Conservation (phyloP, 2,329 filamentous ascomycete species). For the Blumeria graminis region DNA sequence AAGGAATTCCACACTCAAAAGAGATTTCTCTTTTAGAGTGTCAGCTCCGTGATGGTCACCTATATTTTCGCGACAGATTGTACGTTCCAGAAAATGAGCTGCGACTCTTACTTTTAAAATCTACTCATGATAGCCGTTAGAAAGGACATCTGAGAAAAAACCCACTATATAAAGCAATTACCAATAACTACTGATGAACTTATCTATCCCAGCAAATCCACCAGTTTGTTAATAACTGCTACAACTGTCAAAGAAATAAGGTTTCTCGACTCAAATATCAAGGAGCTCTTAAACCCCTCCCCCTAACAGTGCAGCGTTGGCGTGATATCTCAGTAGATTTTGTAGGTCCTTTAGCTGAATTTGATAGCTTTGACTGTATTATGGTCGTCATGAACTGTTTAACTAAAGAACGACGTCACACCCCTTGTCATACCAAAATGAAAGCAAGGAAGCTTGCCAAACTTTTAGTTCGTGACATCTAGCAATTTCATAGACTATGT, state of each 20-base stretch:
- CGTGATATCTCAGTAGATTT: slow-evolving; percentile 1
- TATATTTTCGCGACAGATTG: not conserved
- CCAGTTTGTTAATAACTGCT: not conserved
- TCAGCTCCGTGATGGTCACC: not conserved
- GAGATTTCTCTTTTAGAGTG: not conserved
- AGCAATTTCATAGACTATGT: slow-evolving; percentile 1
- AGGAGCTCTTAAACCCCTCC: not conserved
- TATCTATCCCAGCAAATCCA: not conserved
- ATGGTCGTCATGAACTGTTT: not conserved
- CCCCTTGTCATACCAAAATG: not conserved
- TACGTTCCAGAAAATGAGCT: not conserved
- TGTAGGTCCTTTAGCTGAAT: not conserved
- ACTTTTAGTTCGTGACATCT: slow-evolving; percentile 3
- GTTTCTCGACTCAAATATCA: not conserved
- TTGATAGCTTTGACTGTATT: not conserved
- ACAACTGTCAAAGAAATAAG: not conserved
- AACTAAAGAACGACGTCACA: not conserved
- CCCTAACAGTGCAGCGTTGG: not conserved
- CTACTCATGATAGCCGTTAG: not conserved
- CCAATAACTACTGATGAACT: not conserved
- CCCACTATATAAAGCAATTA: not conserved
- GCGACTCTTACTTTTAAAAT: not conserved
- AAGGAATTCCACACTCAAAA: not conserved
- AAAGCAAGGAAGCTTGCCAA: not conserved
- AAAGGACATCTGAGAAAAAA: not conserved